Percentiles rank a stretch among this genome's conserved stretches.
Conservation (phyloP, 140 eudicot genomes). For the Oenanthe javanica region DNA sequence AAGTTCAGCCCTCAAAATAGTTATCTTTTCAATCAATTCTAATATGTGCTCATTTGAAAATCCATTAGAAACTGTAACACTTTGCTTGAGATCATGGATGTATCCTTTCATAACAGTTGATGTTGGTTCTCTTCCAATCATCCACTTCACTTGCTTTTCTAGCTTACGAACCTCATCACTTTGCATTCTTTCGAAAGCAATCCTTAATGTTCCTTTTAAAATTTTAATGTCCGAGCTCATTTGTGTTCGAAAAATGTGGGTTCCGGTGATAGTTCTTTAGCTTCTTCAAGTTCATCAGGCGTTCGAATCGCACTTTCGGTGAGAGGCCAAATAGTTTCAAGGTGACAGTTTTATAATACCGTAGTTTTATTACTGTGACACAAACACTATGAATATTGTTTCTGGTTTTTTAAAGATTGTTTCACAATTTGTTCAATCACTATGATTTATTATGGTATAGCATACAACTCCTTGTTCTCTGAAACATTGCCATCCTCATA, state of each 20-base stretch:
- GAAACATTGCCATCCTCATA: background rate
- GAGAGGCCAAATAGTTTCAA: too few species aligned
- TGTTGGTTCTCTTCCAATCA: conserved; percentile 47
- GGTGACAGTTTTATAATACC: too few species aligned
- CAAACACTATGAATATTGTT: too few species aligned
- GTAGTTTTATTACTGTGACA: too few species aligned
- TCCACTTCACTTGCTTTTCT: conserved; percentile 41
- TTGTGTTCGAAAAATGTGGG: conserved; percentile 4
- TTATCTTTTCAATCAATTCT: conserved; percentile 26
- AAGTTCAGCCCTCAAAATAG: conserved; percentile 21
- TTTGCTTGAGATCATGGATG: conserved; percentile 24
- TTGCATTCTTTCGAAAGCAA: conserved; percentile 41
- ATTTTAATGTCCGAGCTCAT: conserved; percentile 47
- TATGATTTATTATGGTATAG: conserved; percentile 17
- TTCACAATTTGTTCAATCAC: conserved; percentile 12
- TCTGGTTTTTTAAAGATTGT: too few species aligned
- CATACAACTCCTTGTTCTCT: background rate
- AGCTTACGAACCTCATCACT: conserved; percentile 26
- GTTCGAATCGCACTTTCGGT: too few species aligned
- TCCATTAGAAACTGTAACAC: conserved; percentile 6
- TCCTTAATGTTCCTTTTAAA: conserved; percentile 43
- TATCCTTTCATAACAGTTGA: conserved; percentile 33
- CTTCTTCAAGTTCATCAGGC: too few species aligned
- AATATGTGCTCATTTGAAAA: conserved; percentile 11
- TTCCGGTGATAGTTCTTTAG: too few species aligned